Conservation (phyloP, 2,329 filamentous ascomycete species). For the Berkeleyomyces basicola region DNA sequence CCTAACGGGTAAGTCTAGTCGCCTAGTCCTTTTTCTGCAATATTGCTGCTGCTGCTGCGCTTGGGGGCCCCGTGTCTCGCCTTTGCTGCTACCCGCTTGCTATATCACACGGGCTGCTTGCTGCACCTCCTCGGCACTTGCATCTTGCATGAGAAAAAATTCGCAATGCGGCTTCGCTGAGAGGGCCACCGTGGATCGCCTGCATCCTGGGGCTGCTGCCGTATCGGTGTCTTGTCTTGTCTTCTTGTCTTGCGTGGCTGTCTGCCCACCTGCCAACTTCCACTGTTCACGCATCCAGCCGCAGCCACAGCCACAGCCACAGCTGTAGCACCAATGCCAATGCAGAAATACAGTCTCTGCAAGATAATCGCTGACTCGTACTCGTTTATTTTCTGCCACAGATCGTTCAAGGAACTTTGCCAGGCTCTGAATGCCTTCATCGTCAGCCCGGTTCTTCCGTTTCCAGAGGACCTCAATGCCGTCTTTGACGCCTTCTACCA, state of each 20-base stretch:
- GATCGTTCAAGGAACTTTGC: conserved; percentile 43
- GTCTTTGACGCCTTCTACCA: conserved; percentile 51
- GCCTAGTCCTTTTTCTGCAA: background rate
- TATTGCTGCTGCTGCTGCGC: background rate
- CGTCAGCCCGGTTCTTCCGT: conserved; percentile 35
- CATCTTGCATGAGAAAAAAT: background rate
- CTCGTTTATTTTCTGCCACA: conserved; percentile 18
- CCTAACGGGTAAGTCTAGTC: conserved; percentile 6
- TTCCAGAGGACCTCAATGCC: conserved; percentile 47
- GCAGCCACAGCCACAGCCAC: background rate
- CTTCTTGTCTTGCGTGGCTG: background rate
- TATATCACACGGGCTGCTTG: background rate
- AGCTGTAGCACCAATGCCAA: background rate
- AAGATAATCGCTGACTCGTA: conserved; percentile 13
- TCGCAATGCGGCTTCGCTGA: background rate
- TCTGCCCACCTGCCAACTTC: background rate
- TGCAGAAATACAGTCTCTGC: conserved; percentile 6
- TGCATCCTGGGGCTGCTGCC: background rate
- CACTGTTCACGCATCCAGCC: background rate
- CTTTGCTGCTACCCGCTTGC: background rate
- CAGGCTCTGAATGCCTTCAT: conserved; percentile 39
- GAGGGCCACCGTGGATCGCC: background rate
- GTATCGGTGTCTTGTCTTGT: background rate
- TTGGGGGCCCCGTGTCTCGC: background rate
- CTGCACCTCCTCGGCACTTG: background rate